Evolutionary conservation across 2,329 filamentous ascomycete genomes (phyloP).

Genomic region (Colletotrichum sp.): DNA sequence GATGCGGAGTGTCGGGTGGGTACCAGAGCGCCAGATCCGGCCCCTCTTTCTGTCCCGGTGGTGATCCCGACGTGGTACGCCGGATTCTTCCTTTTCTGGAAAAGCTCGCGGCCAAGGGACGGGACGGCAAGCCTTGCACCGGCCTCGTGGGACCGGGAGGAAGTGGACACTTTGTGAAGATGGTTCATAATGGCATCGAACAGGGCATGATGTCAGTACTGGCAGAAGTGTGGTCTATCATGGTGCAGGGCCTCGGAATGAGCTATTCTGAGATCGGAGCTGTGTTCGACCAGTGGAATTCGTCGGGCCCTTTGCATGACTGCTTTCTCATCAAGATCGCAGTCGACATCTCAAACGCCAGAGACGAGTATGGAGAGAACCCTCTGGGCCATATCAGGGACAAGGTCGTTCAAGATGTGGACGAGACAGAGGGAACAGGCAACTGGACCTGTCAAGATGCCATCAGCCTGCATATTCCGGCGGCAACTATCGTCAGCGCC

Average conservation of each 20-base stretch:
- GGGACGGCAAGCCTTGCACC: conserved; percentile 64
- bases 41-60: conserved; percentile 71
- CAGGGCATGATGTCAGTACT: conserved; percentile 72
- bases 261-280: conserved; percentile 64
- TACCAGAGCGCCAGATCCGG: conserved; percentile 71
- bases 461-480: conserved; percentile 64
- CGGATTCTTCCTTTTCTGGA: conserved; percentile 65
- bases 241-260: conserved; percentile 64
- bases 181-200: conserved; percentile 78
- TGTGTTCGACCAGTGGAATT: conserved; percentile 66
- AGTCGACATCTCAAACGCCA: conserved; percentile 62
- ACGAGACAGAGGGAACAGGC: conserved; percentile 70
- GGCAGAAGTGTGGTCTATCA: conserved; percentile 69
- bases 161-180: conserved; percentile 75
- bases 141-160: conserved; percentile 65
- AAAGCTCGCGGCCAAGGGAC: conserved; percentile 67
- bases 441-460: conserved; percentile 70
- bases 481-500: conserved; percentile 66
- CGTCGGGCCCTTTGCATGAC: conserved; percentile 57
- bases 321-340: conserved; percentile 70
- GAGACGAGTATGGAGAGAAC: conserved; percentile 45
- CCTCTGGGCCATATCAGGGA: conserved; percentile 69
- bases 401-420: conserved; percentile 74
- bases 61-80: conserved; percentile 61
- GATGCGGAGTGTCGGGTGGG: conserved; percentile 71